A percentile compares a stretch with the other conserved stretches of the same genome.
phyloP scores from a whole-genome alignment of 306 rosid species.

The Rosa multiflora region DNA sequence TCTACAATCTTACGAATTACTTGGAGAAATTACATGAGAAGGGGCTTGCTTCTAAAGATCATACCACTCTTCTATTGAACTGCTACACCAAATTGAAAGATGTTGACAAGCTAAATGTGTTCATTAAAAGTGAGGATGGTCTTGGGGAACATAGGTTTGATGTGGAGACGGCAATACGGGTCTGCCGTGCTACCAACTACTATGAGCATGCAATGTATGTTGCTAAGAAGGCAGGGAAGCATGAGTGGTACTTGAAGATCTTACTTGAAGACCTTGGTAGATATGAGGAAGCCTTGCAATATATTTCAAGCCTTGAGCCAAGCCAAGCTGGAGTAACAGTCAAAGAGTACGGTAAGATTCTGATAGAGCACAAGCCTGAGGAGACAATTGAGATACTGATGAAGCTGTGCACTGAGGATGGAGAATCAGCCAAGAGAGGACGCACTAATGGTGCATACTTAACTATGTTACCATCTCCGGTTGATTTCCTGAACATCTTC shows the following conservation, averaged over 20 bases:
- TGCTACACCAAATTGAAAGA: slow-evolving; percentile 98
- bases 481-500: slow-evolving; percentile 94
- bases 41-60: slow-evolving; percentile 98
- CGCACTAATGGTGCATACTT: slow-evolving; percentile 49
- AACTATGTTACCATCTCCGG: slow-evolving; percentile 94
- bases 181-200: slow-evolving; percentile 98
- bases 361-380: slow-evolving; percentile 86
- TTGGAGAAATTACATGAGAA: slow-evolving; percentile 95
- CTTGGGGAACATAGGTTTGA: slow-evolving; percentile 89
- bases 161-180: slow-evolving; percentile 95
- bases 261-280: slow-evolving; percentile 98
- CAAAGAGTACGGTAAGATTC: slow-evolving; percentile 95
- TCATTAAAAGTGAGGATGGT: slow-evolving; percentile 82
- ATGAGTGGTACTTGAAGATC: slow-evolving; percentile 94
- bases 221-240: slow-evolving; percentile 92
- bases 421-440: slow-evolving; percentile 50
- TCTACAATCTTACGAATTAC: slow-evolving; percentile 93
- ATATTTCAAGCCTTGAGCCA: slow-evolving; percentile 86
- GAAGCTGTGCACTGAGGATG: slow-evolving; percentile 89
- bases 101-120: slow-evolving; percentile 79
- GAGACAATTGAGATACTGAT: slow-evolving; percentile 90
- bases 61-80: slow-evolving; percentile 88
- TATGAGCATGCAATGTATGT: slow-evolving; percentile 99
- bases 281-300: slow-evolving; percentile 89
- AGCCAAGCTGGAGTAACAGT: slow-evolving; percentile 93